Evolutionary conservation across 768 basidiomycete genomes (phyloP).

Genomic region (Mycena chlorophos): DNA sequence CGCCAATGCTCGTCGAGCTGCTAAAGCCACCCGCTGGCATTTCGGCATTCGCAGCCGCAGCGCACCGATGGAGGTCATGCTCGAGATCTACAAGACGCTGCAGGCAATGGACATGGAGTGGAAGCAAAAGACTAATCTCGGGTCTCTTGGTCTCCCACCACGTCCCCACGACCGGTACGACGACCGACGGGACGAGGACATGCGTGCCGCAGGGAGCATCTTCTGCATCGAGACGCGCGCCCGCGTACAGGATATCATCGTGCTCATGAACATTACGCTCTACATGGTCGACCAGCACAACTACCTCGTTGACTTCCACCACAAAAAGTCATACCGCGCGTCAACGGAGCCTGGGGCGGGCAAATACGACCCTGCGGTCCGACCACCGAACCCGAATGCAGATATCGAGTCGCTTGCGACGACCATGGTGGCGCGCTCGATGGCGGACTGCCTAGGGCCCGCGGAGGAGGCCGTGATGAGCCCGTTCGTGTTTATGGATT

Average conservation of each 20-base stretch:
- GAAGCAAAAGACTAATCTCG: slow-evolving; percentile 85
- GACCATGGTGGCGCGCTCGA: slow-evolving; percentile 47
- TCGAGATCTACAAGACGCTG: slow-evolving; percentile 94
- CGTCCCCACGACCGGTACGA: slow-evolving; percentile 48
- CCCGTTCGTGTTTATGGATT: slow-evolving; percentile 96
- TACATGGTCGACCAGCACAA: slow-evolving; percentile 96
- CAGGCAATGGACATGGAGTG: slow-evolving; percentile 94
- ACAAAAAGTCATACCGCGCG: slow-evolving; percentile 90
- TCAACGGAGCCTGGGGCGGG: slow-evolving; percentile 65
- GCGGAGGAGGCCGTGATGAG: slow-evolving; percentile 69
- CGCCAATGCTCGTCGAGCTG: slow-evolving; percentile 34
- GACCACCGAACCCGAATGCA: slow-evolving; percentile 54
- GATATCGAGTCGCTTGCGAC: slow-evolving; percentile 33
- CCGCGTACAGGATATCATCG: slow-evolving; percentile 88
- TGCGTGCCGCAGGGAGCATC: slow-evolving; percentile 71
- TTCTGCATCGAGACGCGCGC: slow-evolving; percentile 95
- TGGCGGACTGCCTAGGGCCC: slow-evolving; percentile 48
- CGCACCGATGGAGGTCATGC: slow-evolving; percentile 98
- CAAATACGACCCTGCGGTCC: slow-evolving; percentile 65
- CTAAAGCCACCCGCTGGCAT: slow-evolving; percentile 70
- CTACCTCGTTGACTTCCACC: slow-evolving; percentile 97
- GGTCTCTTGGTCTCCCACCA: slow-evolving; percentile 57
- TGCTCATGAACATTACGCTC: slow-evolving; percentile 95
- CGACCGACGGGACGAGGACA: slow-evolving; percentile 64
- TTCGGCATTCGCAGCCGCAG: slow-evolving; percentile 94